Percentiles rank a stretch among this genome's conserved stretches.
Conservation (phyloP, 2,329 filamentous ascomycete species). For the Trichoderma endophyticum region DNA sequence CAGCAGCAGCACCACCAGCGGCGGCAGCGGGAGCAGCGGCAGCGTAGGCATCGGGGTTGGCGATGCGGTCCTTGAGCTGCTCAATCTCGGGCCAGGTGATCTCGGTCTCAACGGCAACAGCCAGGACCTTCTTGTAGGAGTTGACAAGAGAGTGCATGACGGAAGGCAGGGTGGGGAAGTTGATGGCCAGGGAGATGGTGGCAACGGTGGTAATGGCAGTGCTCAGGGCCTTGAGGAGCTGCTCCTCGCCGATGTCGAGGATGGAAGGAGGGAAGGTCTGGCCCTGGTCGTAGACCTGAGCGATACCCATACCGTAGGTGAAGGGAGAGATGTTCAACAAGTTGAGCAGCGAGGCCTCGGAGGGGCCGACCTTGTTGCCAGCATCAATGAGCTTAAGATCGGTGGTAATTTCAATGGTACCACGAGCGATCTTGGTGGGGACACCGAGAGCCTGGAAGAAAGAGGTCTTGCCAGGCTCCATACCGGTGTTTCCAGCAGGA, state of each 20-base stretch:
- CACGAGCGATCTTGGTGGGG: slow-evolving; percentile 99
- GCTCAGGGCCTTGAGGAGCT: slow-evolving; percentile 82
- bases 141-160: slow-evolving; percentile 97
- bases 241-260: slow-evolving; percentile 90
- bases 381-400: slow-evolving; percentile 98
- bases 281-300: slow-evolving; percentile 96
- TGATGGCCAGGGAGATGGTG: slow-evolving; percentile 83
- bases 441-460: slow-evolving; percentile 99
- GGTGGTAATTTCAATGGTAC: slow-evolving; percentile 99
- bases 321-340: slow-evolving; percentile 99
- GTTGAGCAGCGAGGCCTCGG: slow-evolving; percentile 98
- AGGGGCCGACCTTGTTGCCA: slow-evolving; percentile 91
- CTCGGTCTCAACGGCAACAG: slow-evolving; percentile 86
- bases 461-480: slow-evolving; percentile 99
- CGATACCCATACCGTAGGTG: slow-evolving; percentile 96
- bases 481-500: slow-evolving; percentile 98
- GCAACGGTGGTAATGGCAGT: slow-evolving; percentile 83
- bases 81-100: slow-evolving; percentile 94
- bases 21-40: slow-evolving; percentile 70
- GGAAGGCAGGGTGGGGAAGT: slow-evolving; percentile 94
- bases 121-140: slow-evolving; percentile 93
- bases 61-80: slow-evolving; percentile 98
- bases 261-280: slow-evolving; percentile 85
- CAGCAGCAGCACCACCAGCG: slow-evolving; percentile 50
- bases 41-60: slow-evolving; percentile 97